Conservation (phyloP, 768 basidiomycete species). For the Myochromella boudieri region DNA sequence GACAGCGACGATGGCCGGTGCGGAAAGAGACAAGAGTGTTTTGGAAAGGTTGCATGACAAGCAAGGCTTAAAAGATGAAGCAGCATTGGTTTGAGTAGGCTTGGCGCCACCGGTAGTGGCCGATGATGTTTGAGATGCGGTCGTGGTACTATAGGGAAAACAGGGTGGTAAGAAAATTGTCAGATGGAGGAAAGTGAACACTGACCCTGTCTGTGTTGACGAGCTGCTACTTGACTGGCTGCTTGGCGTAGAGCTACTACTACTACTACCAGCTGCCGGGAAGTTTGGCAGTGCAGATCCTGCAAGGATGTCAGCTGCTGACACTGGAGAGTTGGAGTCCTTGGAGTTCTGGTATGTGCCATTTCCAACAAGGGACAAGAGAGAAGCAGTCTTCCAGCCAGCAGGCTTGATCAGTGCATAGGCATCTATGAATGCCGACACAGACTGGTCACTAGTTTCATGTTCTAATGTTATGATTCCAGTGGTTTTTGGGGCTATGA, state of each 20-base stretch:
- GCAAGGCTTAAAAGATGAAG: neutral
- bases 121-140: neutral
- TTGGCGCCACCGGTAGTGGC: neutral
- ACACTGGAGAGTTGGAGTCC: conserved; percentile 31
- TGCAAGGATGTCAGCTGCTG: conserved; percentile 22
- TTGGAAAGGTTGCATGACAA: neutral
- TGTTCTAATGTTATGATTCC: conserved; percentile 87
- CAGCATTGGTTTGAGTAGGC: conserved; percentile 7
- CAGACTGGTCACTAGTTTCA: conserved; percentile 62
- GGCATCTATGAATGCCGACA: conserved; percentile 64
- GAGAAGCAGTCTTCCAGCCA: conserved; percentile 69
- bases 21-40: neutral
- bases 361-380: conserved; percentile 42
- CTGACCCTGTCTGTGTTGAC: neutral
- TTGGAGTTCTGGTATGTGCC: conserved; percentile 50
- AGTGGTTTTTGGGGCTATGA: conserved; percentile 62
- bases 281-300: neutral
- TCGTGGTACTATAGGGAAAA: neutral
- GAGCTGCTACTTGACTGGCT: neutral
- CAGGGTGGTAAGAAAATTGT: neutral
- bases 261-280: neutral
- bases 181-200: neutral
- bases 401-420: conserved; percentile 63
- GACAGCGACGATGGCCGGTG: conserved; percentile 3
- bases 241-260: neutral